These are phyloP conservation scores for Stenocarpella maydis DNA, from an alignment of 2,329 filamentous ascomycete species.

Conservation along the genomic window DNA sequence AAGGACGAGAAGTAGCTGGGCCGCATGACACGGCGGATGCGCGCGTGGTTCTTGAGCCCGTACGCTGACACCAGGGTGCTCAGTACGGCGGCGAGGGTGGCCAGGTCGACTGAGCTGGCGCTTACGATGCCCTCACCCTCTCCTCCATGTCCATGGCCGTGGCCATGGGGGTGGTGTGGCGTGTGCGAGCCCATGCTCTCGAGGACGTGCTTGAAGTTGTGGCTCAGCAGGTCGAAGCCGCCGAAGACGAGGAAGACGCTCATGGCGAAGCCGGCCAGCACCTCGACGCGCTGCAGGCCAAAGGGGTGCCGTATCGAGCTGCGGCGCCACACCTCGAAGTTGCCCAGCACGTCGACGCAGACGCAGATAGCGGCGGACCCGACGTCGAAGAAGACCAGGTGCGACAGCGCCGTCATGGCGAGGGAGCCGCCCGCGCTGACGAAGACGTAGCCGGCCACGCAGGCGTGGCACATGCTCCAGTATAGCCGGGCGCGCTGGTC, in stretches of 20 bases:
- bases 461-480: slow-evolving; percentile 90
- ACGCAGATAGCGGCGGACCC: slow-evolving; percentile 92
- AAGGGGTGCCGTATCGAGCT: slow-evolving; percentile 95
- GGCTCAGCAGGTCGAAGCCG: slow-evolving; percentile 92
- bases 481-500: slow-evolving; percentile 84
- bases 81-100: slow-evolving; percentile 80
- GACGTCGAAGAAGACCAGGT: slow-evolving; percentile 94
- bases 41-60: slow-evolving; percentile 85
- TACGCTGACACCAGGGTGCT: slow-evolving; percentile 89
- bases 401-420: slow-evolving; percentile 90
- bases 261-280: slow-evolving; percentile 94
- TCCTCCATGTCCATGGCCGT: slow-evolving; percentile 52
- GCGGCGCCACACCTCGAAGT: slow-evolving; percentile 97
- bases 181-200: slow-evolving; percentile 75
- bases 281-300: slow-evolving; percentile 88
- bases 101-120: slow-evolving; percentile 80
- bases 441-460: slow-evolving; percentile 84
- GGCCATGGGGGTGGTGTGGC: slow-evolving; percentile 73
- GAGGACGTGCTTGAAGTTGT: slow-evolving; percentile 92
- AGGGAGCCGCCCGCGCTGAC: slow-evolving; percentile 86
- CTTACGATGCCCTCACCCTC: slow-evolving; percentile 57
- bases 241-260: slow-evolving; percentile 97
- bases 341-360: slow-evolving; percentile 88
- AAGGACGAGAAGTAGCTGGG: slow-evolving; percentile 75
- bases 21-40: slow-evolving; percentile 91